phyloP scores from a whole-genome alignment of 345 rosid species.

The Brassica cretica region DNA sequence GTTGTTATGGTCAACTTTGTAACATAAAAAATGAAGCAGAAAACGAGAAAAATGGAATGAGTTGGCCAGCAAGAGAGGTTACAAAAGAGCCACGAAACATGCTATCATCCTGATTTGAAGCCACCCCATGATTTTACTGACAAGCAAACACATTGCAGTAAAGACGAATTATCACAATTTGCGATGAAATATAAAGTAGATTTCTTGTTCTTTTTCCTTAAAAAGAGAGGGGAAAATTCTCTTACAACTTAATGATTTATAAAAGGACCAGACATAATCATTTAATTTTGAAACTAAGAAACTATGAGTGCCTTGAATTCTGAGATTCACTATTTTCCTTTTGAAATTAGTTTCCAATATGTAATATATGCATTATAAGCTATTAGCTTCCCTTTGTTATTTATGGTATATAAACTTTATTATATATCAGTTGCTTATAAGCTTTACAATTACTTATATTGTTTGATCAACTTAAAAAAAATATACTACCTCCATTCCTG shows the following conservation, averaged over 20 bases:
- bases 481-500: too few species aligned
- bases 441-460: background rate
- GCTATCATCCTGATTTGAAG: constrained; percentile 39
- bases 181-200: constrained; percentile 28
- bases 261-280: constrained; percentile 38
- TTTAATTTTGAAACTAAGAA: constrained; percentile 35
- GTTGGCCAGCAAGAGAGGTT: constrained; percentile 34
- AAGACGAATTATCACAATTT: constrained; percentile 35
- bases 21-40: background rate
- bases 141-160: constrained; percentile 41
- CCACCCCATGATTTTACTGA: constrained; percentile 43
- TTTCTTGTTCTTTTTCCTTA: background rate
- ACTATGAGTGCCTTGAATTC: constrained; percentile 35
- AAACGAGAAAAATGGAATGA: constrained; percentile 26
- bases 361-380: too few species aligned
- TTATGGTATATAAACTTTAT: background rate
- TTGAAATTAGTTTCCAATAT: constrained; percentile 6
- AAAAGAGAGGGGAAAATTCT: constrained; percentile 3
- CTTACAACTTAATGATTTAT: constrained; percentile 38
- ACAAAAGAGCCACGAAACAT: constrained; percentile 41
- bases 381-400: background rate
- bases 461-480: background rate
- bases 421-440: too few species aligned
- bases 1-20: constrained; percentile 31
- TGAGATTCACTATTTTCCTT: constrained; percentile 28